A percentile compares a stretch with the other conserved stretches of the same genome.
These are phyloP conservation scores for Cladosporium phlei DNA, from an alignment of 2,329 filamentous ascomycete genomes.

Conservation along the genomic window DNA sequence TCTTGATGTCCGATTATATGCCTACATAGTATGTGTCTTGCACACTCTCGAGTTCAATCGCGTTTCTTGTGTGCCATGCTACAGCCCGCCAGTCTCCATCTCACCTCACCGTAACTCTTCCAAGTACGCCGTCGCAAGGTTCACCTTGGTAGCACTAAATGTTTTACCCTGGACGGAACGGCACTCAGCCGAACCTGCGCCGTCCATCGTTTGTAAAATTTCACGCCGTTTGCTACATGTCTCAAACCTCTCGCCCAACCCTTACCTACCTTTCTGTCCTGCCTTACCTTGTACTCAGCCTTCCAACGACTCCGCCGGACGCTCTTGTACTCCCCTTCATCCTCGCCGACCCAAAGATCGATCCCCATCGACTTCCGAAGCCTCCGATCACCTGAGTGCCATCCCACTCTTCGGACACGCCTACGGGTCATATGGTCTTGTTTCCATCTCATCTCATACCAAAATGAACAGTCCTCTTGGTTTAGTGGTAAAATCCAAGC, in stretches of 20 bases:
- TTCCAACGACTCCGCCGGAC: too few species aligned
- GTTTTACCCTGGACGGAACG: slow-evolving; percentile 1
- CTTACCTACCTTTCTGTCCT: too few species aligned
- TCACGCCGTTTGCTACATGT: background rate
- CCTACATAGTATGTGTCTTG: too few species aligned
- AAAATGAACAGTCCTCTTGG: background rate
- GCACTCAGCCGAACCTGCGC: background rate
- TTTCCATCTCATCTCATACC: background rate
- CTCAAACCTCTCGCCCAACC: background rate
- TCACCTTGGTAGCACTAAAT: too few species aligned
- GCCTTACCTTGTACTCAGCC: too few species aligned
- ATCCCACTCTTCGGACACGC: background rate
- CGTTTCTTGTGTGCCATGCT: too few species aligned
- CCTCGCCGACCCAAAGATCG: background rate
- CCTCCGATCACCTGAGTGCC: background rate
- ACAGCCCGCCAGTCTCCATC: too few species aligned
- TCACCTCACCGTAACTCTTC: too few species aligned
- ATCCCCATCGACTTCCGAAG: background rate
- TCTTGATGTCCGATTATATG: too few species aligned
- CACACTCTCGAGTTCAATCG: too few species aligned
- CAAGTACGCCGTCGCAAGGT: too few species aligned
- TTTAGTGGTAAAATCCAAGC: slow-evolving; percentile 14
- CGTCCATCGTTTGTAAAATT: background rate
- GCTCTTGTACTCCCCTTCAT: background rate
- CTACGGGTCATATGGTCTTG: background rate